Evolutionary conservation across 306 rosid genomes (phyloP).

Genomic region (Rosa rugosa): DNA sequence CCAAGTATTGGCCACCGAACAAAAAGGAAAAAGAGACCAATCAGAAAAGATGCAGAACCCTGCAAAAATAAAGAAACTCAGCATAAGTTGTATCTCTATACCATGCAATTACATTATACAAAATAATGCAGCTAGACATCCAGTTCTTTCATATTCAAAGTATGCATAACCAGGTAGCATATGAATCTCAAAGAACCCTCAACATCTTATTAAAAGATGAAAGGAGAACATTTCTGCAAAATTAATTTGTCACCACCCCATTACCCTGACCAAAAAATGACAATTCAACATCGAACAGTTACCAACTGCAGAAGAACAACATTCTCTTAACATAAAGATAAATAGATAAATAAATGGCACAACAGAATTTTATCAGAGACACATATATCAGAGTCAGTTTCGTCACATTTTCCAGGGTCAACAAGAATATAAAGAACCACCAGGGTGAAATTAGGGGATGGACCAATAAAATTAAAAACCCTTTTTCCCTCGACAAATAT

Average conservation of each 20-base stretch:
- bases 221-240: neutral
- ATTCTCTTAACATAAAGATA: no score
- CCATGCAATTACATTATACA: slow-evolving; percentile 5
- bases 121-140: neutral
- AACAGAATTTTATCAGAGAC: neutral
- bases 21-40: slow-evolving; percentile 85
- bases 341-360: neutral
- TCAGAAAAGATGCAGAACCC: slow-evolving; percentile 85
- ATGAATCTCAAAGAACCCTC: neutral
- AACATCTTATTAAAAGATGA: neutral
- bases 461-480: neutral
- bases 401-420: neutral
- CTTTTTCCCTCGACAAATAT: neutral
- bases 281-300: neutral
- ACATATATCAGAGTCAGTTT: neutral
- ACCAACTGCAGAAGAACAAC: neutral
- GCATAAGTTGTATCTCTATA: slow-evolving; percentile 13
- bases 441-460: neutral
- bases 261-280: neutral
- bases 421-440: neutral
- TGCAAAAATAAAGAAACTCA: slow-evolving; percentile 36
- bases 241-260: neutral
- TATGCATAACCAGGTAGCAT: neutral
- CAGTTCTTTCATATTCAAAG: neutral
- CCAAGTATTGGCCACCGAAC: slow-evolving; percentile 93